Percentiles rank a stretch among this genome's conserved stretches.
Conservation (phyloP, 2,329 filamentous ascomycete species). For the Exutisphaerella laricina region DNA sequence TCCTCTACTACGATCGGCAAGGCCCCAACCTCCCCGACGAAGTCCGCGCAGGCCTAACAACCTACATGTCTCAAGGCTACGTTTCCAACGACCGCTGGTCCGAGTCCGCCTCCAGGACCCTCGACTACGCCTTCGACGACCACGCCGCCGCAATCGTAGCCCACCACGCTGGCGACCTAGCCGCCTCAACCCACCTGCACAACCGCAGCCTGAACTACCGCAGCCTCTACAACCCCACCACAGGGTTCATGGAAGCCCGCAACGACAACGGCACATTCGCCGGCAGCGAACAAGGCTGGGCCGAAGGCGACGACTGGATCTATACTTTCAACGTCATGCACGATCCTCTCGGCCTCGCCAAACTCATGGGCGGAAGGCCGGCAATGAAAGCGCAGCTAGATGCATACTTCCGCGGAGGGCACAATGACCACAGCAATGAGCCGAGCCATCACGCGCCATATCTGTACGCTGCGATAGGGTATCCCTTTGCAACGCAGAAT, state of each 20-base stretch:
- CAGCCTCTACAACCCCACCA: constrained; percentile 41
- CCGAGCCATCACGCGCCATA: constrained; percentile 47
- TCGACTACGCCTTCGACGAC: constrained; percentile 47
- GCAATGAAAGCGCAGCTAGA: constrained; percentile 42
- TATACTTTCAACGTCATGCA: constrained; percentile 49
- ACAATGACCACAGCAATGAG: constrained; percentile 47
- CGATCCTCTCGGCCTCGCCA: constrained; percentile 40
- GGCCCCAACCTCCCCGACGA: constrained; percentile 41
- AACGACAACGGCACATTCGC: constrained; percentile 46
- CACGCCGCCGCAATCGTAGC: constrained; percentile 42
- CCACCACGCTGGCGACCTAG: constrained; percentile 34
- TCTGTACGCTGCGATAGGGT: constrained; percentile 42
- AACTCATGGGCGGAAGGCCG: constrained; percentile 36
- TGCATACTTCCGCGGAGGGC: constrained; percentile 41
- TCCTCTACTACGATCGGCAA: constrained; percentile 46
- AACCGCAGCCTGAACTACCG: constrained; percentile 40
- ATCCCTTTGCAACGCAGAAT: constrained; percentile 37
- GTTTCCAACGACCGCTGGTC: constrained; percentile 47
- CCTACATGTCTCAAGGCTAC: constrained; percentile 43
- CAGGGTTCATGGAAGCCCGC: constrained; percentile 45
- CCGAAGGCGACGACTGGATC: constrained; percentile 48
- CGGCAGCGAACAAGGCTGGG: constrained; percentile 43
- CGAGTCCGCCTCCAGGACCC: constrained; percentile 43
- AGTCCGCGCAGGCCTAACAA: constrained; percentile 43
- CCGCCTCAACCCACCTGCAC: constrained; percentile 31